phyloP scores from a whole-genome alignment of 495 filamentous ascomycete species.

The Penicillium egyptiacum region DNA sequence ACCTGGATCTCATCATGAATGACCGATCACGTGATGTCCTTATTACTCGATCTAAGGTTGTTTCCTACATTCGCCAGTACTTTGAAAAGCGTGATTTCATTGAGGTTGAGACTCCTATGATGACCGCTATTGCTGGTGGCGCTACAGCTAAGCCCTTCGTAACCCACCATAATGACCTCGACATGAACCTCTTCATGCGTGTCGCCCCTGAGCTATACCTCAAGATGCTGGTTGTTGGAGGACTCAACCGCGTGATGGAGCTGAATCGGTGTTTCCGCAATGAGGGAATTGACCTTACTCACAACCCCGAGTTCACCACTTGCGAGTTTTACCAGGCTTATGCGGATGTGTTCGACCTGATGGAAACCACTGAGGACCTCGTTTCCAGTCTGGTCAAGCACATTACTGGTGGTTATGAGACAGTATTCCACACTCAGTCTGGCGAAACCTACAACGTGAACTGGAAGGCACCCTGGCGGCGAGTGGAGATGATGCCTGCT shows the following conservation, averaged over 20 bases:
- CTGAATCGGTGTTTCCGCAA: slow-evolving; percentile 95
- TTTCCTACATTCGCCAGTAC: slow-evolving; percentile 80
- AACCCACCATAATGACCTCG: slow-evolving; percentile 90
- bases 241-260: slow-evolving; percentile 60
- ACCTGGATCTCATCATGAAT: slow-evolving; percentile 97
- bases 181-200: slow-evolving; percentile 92
- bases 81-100: slow-evolving; percentile 83
- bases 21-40: slow-evolving; percentile 77
- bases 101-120: slow-evolving; percentile 97
- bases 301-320: slow-evolving; percentile 98
- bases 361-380: slow-evolving; percentile 92
- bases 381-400: slow-evolving; percentile 90
- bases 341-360: slow-evolving; percentile 88
- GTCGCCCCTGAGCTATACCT: slow-evolving; percentile 94
- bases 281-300: slow-evolving; percentile 92
- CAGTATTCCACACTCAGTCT: slow-evolving; percentile 74
- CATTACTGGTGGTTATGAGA: slow-evolving; percentile 80
- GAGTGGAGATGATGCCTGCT: slow-evolving; percentile 94
- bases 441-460: slow-evolving; percentile 88
- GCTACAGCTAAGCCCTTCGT: slow-evolving; percentile 95
- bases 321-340: slow-evolving; percentile 98
- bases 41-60: slow-evolving; percentile 78
- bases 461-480: slow-evolving; percentile 92
- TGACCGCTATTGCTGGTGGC: slow-evolving; percentile 93
- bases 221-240: slow-evolving; percentile 94